phyloP scores from a whole-genome alignment of 2,329 filamentous ascomycete genomes.

The Colletotrichum higginsianum region DNA sequence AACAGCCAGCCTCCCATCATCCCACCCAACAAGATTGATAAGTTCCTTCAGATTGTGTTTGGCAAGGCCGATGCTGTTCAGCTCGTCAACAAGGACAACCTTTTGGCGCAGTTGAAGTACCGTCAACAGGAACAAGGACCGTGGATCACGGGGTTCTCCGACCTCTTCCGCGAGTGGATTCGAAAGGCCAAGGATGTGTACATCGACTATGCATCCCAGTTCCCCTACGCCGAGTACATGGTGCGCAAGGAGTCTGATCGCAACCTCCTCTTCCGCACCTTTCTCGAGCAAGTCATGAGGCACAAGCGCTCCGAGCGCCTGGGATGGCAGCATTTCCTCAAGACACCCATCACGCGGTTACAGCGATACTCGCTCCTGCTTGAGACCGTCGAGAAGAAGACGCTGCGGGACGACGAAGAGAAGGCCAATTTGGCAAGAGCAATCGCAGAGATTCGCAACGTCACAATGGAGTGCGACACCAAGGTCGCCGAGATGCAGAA shows the following conservation, averaged over 20 bases:
- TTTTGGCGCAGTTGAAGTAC: slow-evolving; percentile 95
- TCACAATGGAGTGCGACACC: slow-evolving; percentile 91
- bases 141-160: slow-evolving; percentile 94
- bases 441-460: slow-evolving; percentile 90
- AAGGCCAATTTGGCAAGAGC: slow-evolving; percentile 87
- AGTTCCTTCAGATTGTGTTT: slow-evolving; percentile 89
- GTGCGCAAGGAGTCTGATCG: slow-evolving; percentile 87
- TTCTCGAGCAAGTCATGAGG: slow-evolving; percentile 84
- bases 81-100: slow-evolving; percentile 91
- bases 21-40: slow-evolving; percentile 80
- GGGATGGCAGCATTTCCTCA: slow-evolving; percentile 95
- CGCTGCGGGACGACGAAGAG: slow-evolving; percentile 87
- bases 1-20: slow-evolving; percentile 85
- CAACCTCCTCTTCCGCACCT: slow-evolving; percentile 89
- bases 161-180: slow-evolving; percentile 98
- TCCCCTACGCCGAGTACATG: slow-evolving; percentile 86
- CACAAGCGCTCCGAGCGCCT: slow-evolving; percentile 87
- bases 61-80: slow-evolving; percentile 91
- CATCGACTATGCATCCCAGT: slow-evolving; percentile 91
- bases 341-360: slow-evolving; percentile 91
- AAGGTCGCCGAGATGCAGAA: slow-evolving; percentile 94
- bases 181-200: slow-evolving; percentile 91
- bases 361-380: slow-evolving; percentile 92
- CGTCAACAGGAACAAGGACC: slow-evolving; percentile 97
- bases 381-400: slow-evolving; percentile 86